These are phyloP conservation scores for Aureobasidium lini DNA, from an alignment of 2,329 filamentous ascomycete species.

Conservation along the genomic window DNA sequence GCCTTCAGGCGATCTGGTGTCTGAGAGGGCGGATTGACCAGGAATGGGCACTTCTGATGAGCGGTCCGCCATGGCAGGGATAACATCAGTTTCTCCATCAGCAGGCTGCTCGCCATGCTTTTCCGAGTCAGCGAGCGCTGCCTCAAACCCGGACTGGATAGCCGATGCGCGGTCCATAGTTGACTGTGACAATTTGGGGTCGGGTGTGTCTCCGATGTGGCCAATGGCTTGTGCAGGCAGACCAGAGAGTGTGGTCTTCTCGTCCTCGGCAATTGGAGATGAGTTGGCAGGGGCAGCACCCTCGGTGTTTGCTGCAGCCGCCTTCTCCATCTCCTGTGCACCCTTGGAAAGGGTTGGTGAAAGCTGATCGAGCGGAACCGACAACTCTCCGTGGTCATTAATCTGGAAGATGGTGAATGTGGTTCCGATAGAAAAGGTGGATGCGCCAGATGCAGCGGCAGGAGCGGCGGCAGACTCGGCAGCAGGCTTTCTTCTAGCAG, in stretches of 20 bases:
- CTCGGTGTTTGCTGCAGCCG: slow-evolving; percentile 21
- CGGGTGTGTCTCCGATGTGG: slow-evolving; percentile 19
- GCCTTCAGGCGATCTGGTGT: background rate
- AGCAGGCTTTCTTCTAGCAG: slow-evolving; percentile 64
- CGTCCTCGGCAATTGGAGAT: slow-evolving; percentile 2
- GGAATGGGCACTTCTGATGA: slow-evolving; percentile 12
- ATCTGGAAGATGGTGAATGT: slow-evolving; percentile 36
- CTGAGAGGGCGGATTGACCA: background rate
- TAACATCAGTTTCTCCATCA: background rate
- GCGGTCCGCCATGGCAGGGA: slow-evolving; percentile 16
- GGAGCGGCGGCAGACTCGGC: slow-evolving; percentile 47
- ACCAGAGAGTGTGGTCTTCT: slow-evolving; percentile 9
- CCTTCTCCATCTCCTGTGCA: slow-evolving; percentile 20
- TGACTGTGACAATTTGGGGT: slow-evolving; percentile 14
- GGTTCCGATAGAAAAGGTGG: slow-evolving; percentile 36
- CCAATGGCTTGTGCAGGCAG: slow-evolving; percentile 17
- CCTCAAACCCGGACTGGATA: slow-evolving; percentile 16
- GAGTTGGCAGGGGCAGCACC: slow-evolving; percentile 19
- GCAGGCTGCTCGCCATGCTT: slow-evolving; percentile 4
- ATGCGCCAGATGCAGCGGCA: slow-evolving; percentile 43
- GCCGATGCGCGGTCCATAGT: slow-evolving; percentile 16
- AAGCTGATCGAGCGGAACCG: slow-evolving; percentile 22
- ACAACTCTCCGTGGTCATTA: slow-evolving; percentile 33
- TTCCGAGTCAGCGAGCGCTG: slow-evolving; percentile 14
- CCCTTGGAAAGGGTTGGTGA: slow-evolving; percentile 14